Conservation (phyloP, 257 asterid species). For the Leptodermis oblonga region DNA sequence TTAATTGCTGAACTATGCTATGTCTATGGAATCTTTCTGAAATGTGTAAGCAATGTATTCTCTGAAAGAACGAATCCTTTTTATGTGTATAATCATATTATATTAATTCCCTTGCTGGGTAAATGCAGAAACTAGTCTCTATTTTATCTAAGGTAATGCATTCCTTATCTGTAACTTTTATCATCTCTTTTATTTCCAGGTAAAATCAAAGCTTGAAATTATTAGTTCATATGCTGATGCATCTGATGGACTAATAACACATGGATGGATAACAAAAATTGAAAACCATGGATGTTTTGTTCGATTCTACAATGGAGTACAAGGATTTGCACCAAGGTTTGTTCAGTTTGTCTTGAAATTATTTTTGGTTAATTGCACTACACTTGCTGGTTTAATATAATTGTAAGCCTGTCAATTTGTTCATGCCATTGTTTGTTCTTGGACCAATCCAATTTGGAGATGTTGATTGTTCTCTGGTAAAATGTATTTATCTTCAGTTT, state of each 20-base stretch:
- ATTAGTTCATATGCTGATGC: slow-evolving; percentile 84
- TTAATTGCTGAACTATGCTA: not conserved
- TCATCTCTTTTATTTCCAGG: slow-evolving; percentile 30
- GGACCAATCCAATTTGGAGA: not conserved
- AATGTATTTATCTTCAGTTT: not conserved
- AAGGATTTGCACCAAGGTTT: slow-evolving; percentile 91
- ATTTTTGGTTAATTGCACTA: not conserved
- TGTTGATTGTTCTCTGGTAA: not conserved
- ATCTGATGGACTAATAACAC: slow-evolving; percentile 74
- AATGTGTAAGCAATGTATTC: not conserved
- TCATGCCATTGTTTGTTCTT: not conserved
- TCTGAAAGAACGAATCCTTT: not conserved
- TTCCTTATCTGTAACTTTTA: not conserved
- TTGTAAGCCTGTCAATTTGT: not conserved
- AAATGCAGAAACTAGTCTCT: not conserved
- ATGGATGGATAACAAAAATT: slow-evolving; percentile 96
- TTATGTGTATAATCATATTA: not conserved
- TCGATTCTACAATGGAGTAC: slow-evolving; percentile 94
- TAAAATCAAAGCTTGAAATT: slow-evolving; percentile 77
- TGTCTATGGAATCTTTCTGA: not conserved
- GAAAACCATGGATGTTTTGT: slow-evolving; percentile 97
- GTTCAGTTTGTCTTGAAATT: slow-evolving; percentile 11
- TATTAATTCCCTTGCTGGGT: not conserved
- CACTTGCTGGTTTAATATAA: not conserved
- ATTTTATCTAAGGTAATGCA: not conserved